phyloP scores from a whole-genome alignment of 2,329 filamentous ascomycete genomes.

The Fusarium begoniae region DNA sequence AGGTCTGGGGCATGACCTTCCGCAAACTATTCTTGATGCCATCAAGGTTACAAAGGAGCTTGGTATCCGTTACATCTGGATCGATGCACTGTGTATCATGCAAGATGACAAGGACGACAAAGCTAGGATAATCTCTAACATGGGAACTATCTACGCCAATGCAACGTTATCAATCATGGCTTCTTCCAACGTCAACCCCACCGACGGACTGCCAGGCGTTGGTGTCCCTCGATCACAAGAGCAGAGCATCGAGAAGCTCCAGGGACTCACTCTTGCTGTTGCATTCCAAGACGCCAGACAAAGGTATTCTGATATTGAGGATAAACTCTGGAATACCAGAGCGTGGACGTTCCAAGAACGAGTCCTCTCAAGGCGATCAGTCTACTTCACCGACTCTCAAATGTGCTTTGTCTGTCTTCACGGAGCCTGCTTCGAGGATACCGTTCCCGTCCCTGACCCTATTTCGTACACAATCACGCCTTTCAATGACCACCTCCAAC shows the following conservation, averaged over 20 bases:
- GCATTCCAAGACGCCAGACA: conserved; percentile 6
- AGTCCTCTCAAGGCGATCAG: conserved; percentile 6
- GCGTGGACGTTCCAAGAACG: conserved; percentile 21
- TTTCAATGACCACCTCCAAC: neutral
- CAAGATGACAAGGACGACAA: conserved; percentile 21
- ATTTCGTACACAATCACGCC: neutral
- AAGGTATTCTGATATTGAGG: neutral
- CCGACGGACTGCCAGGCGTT: conserved; percentile 7
- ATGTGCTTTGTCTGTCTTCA: conserved; percentile 22
- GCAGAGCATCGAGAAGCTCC: neutral
- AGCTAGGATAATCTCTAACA: conserved; percentile 5
- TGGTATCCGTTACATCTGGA: conserved; percentile 18
- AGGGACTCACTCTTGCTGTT: neutral
- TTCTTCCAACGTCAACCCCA: conserved; percentile 9
- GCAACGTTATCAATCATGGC: conserved; percentile 14
- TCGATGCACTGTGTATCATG: conserved; percentile 16
- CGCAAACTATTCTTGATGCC: conserved; percentile 17
- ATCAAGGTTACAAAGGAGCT: conserved; percentile 1
- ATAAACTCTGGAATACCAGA: conserved; percentile 13
- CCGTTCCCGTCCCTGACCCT: neutral
- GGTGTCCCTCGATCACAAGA: neutral
- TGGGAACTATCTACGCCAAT: conserved; percentile 19
- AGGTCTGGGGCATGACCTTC: neutral
- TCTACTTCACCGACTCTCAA: conserved; percentile 12
- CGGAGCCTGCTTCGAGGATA: conserved; percentile 10